A percentile compares a stretch with the other conserved stretches of the same genome.
phyloP scores from a whole-genome alignment of 1,139 yeast genomes.

The Diutina scorzettiae region DNA sequence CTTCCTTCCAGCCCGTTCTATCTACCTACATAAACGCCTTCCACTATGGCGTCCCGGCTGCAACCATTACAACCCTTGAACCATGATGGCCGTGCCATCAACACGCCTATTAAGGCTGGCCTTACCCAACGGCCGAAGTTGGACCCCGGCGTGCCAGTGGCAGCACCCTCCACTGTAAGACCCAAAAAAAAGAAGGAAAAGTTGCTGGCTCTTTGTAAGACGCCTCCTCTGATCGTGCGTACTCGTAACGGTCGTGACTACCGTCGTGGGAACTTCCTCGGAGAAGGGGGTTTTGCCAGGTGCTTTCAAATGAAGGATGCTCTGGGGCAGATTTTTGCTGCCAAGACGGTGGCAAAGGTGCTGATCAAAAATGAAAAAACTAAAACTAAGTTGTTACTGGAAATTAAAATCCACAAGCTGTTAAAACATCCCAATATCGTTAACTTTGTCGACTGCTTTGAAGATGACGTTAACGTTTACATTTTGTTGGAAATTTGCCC shows the following conservation, averaged over 20 bases:
- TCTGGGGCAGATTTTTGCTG: conserved; percentile 80
- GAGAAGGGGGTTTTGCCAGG: conserved; percentile 98
- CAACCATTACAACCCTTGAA: conserved; percentile 29
- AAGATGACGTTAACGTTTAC: conserved; percentile 88
- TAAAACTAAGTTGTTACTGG: conserved; percentile 77
- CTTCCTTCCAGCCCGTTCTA: no score
- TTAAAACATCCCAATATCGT: conserved; percentile 86
- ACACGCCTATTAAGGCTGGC: conserved; percentile 9
- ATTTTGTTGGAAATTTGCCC: conserved; percentile 90
- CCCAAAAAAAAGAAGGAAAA: conserved; percentile 69
- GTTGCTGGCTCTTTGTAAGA: conserved; percentile 77
- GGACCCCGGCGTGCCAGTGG: conserved; percentile 9
- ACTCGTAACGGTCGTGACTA: conserved; percentile 82
- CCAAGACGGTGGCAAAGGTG: conserved; percentile 95
- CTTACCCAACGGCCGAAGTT: conserved; percentile 9
- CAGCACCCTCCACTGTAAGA: conserved; percentile 9
- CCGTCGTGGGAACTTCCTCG: conserved; percentile 81
- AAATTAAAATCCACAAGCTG: conserved; percentile 88
- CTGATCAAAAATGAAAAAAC: conserved; percentile 88
- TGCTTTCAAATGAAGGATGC: conserved; percentile 95
- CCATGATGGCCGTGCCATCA: conserved; percentile 5
- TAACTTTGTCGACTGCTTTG: conserved; percentile 87
- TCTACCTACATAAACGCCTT: not conserved
- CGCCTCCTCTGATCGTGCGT: conserved; percentile 87
- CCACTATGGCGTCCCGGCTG: conserved; percentile 10